Evolutionary conservation across 768 basidiomycete species (phyloP), one percentile per base, ranked within the genome.

Genomic region (Rhodotorula toruloides): DNA sequence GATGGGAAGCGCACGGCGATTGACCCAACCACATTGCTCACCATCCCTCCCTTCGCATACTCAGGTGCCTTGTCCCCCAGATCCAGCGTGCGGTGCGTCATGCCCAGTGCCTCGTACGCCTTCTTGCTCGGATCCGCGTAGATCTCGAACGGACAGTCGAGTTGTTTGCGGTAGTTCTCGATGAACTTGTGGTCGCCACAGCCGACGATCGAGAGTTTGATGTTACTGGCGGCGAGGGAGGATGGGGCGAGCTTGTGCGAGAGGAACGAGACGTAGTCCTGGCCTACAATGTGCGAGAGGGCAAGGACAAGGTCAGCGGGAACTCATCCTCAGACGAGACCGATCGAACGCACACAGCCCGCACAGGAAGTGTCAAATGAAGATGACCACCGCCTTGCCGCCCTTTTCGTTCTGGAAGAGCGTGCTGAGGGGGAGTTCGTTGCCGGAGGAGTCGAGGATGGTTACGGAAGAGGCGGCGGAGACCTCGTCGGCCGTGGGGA

Each of bases 231-330:
- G 5, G n/a, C 2, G 50, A 67, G 61, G 27, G 43, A 31, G 5
- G 32, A 31, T 16, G 79, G 75, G 70, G 83, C 67, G 69, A 85
- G 76, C 52, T 82, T 80, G 57, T 75, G 79, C 78, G 79, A 78
- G 69, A 89, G 81, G 40, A 85, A 86, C 47, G 83, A 80, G 82
- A 92, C 85, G 76, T 93, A 96, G 76, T 94, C 91, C 74, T 91
- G 89, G 29, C 13, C 25, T 31, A 54, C 43, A 29, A 22, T 5
- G 32, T 6, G 19, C 14, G 31, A 17, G 42, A 19, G 31, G 32
- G 42, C 39, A 37, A 21, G 31, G 32, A 29, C 37, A 34, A 31
- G 27, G 21, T 25, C 21, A 21, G 21, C 34, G 4, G 2, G 12
- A 22, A 36, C 19, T 58, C 34, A 14, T 29, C 43, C 17, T 29